Evolutionary conservation across 1,139 yeast species (phyloP).

Genomic region (Magnusiomyces tetraspermus): DNA sequence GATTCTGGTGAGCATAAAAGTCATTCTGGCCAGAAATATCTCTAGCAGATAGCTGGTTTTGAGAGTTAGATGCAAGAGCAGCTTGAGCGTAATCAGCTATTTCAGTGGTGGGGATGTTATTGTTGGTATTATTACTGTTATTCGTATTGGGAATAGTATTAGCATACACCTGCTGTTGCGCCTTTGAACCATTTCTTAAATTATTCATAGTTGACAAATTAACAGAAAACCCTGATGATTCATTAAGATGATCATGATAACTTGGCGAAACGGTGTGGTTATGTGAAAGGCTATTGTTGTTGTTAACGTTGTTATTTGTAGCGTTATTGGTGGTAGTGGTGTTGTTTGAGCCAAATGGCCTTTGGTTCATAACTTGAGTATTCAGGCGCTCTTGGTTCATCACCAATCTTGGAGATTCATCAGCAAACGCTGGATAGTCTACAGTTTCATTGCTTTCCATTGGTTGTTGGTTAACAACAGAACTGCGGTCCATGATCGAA

Average conservation of each 20-base stretch:
- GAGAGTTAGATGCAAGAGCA: background rate
- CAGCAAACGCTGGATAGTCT: background rate
- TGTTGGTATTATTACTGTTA: too few relatives aligned
- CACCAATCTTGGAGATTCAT: background rate
- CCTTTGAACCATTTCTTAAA: background rate
- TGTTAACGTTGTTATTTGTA: background rate
- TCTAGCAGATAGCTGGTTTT: background rate
- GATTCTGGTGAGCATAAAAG: background rate
- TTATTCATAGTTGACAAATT: background rate
- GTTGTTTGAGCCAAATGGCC: too few relatives aligned
- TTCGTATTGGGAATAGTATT: too few relatives aligned
- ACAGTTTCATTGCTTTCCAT: background rate
- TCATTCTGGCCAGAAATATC: background rate
- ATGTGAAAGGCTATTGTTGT: background rate
- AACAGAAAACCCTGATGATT: background rate
- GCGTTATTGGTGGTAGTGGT: too few relatives aligned
- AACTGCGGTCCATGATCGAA: background rate
- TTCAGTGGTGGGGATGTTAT: too few relatives aligned
- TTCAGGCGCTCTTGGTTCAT: background rate
- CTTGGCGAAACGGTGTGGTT: background rate
- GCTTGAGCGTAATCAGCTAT: too few relatives aligned
- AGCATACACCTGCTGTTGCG: too few relatives aligned
- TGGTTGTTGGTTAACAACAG: background rate
- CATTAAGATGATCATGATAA: background rate
- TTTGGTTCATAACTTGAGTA: too few relatives aligned